Percentiles rank a stretch among this genome's conserved stretches.
These are phyloP conservation scores for Wickerhamiella domercqiae DNA, from an alignment of 805 yeast genomes.

Conservation along the genomic window DNA sequence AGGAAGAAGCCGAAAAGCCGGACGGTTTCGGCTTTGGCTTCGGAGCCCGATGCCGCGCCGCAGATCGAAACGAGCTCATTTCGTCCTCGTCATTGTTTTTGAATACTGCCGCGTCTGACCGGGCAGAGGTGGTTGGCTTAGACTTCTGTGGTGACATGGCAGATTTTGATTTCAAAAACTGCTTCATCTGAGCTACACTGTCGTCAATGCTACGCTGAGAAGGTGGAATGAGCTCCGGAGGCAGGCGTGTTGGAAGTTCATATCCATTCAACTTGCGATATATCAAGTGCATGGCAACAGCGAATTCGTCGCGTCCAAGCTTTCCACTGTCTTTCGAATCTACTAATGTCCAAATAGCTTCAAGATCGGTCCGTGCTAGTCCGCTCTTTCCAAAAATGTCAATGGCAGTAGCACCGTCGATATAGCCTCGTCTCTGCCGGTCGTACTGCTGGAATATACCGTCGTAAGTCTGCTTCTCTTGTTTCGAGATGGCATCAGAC, in stretches of 20 bases:
- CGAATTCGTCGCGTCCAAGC: constrained; percentile 78
- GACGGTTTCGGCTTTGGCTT: constrained; percentile 3
- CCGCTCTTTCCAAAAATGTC: constrained; percentile 85
- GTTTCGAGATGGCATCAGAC: constrained; percentile 71
- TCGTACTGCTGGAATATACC: constrained; percentile 86
- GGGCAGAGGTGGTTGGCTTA: constrained; percentile 19
- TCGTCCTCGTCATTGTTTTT: constrained; percentile 54
- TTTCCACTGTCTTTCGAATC: constrained; percentile 73
- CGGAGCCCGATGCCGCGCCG: constrained; percentile 40
- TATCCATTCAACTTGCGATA: constrained; percentile 81
- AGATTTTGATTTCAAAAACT: constrained; percentile 30
- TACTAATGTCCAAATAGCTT: constrained; percentile 78
- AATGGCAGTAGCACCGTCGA: constrained; percentile 72
- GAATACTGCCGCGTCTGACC: constrained; percentile 39
- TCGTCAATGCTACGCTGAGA: constrained; percentile 61
- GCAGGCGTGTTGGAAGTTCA: constrained; percentile 67
- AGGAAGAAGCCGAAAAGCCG: background rate
- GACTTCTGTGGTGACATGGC: constrained; percentile 21
- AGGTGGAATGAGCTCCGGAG: constrained; percentile 83
- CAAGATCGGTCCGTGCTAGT: constrained; percentile 67
- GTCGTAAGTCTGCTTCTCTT: constrained; percentile 75
- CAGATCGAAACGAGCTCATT: constrained; percentile 43
- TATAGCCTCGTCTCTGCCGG: constrained; percentile 43
- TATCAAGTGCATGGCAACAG: constrained; percentile 93
- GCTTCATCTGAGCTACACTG: constrained; percentile 54